Conservation (phyloP, 1,284 basidiomycete genomes). For the Malassezia equina region DNA sequence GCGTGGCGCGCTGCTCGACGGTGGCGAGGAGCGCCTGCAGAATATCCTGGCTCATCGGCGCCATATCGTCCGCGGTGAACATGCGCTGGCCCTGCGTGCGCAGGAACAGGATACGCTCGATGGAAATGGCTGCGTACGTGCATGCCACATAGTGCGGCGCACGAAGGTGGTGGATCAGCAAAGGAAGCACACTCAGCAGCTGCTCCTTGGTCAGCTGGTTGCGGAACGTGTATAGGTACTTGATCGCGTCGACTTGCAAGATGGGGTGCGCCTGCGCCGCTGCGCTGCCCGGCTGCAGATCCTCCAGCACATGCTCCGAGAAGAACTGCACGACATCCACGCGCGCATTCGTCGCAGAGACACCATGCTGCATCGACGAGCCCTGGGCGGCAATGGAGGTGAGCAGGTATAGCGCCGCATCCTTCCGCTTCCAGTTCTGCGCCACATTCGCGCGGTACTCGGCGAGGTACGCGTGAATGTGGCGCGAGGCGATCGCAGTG, state of each 20-base stretch:
- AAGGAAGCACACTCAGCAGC: constrained; percentile 76
- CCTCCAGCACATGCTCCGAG: constrained; percentile 76
- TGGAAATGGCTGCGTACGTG: constrained; percentile 50
- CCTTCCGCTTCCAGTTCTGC: constrained; percentile 82
- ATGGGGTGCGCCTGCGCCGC: constrained; percentile 55
- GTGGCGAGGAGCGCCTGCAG: constrained; percentile 68
- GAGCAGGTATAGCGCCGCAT: constrained; percentile 87
- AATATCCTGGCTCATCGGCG: constrained; percentile 66
- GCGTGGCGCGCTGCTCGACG: constrained; percentile 69
- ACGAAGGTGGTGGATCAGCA: constrained; percentile 70
- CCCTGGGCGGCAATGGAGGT: constrained; percentile 81
- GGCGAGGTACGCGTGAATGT: constrained; percentile 67
- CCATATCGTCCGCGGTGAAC: constrained; percentile 75
- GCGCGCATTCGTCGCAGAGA: constrained; percentile 80
- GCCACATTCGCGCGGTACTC: constrained; percentile 56
- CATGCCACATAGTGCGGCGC: constrained; percentile 49
- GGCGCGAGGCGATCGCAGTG: constrained; percentile 71
- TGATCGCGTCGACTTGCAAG: constrained; percentile 85
- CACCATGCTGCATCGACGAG: constrained; percentile 63
- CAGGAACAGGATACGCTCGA: constrained; percentile 61
- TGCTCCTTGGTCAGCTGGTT: constrained; percentile 88
- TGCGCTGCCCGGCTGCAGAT: constrained; percentile 56
- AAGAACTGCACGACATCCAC: constrained; percentile 94
- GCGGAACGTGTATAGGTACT: constrained; percentile 63
- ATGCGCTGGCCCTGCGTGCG: constrained; percentile 55